Percentiles rank a stretch among this genome's conserved stretches.
Evolutionary conservation across 2,329 filamentous ascomycete species (phyloP).

Genomic region (Trichoderma breve): DNA sequence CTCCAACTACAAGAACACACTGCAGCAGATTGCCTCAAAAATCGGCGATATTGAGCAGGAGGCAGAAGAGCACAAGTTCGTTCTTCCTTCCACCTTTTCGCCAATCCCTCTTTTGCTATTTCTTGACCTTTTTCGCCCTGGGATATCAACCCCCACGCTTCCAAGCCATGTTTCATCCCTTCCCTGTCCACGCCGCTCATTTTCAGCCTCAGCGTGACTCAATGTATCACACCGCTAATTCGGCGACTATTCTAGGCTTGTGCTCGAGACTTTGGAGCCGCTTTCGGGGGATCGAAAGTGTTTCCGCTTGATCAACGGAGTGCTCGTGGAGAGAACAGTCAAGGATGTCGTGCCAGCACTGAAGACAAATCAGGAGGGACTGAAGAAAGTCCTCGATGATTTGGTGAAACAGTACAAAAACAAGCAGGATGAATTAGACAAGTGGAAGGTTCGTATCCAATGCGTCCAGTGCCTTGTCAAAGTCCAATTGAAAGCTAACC

Average conservation of each 20-base stretch:
- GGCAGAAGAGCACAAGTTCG: conserved; percentile 95
- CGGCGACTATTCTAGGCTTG: conserved; percentile 61
- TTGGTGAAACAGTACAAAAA: conserved; percentile 93
- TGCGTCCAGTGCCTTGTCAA: neutral
- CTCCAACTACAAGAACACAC: conserved; percentile 70
- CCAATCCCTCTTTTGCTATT: neutral
- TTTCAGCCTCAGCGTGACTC: conserved; percentile 38
- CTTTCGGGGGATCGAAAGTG: conserved; percentile 86
- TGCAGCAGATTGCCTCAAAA: conserved; percentile 92
- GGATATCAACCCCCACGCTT: neutral
- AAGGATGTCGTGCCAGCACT: conserved; percentile 88
- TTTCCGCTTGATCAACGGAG: conserved; percentile 98
- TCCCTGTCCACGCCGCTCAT: neutral
- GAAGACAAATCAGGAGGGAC: conserved; percentile 87
- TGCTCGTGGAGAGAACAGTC: conserved; percentile 90
- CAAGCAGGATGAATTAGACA: conserved; percentile 93
- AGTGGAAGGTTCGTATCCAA: conserved; percentile 78
- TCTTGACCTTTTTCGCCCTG: neutral
- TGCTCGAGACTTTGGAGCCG: conserved; percentile 85
- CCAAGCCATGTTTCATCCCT: neutral
- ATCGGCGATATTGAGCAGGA: conserved; percentile 98
- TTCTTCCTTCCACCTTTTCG: conserved; percentile 21
- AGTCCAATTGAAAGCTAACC: conserved; percentile 20
- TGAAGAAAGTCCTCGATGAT: conserved; percentile 92
- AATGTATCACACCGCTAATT: conserved; percentile 25